phyloP scores from a whole-genome alignment of 129 eudicot species.

The Heracleum sosnowskyi region DNA sequence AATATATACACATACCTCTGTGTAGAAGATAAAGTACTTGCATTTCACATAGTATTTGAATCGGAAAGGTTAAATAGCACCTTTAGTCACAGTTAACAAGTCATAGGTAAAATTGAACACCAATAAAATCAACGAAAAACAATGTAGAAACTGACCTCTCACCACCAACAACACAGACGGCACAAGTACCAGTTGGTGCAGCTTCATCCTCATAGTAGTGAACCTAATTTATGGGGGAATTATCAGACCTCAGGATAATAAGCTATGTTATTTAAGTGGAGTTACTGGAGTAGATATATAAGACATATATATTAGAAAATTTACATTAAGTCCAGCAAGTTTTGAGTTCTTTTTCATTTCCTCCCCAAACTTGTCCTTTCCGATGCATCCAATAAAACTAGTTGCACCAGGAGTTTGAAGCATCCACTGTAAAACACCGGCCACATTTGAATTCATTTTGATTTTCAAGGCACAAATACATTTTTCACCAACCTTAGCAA shows the following conservation, averaged over 20 bases:
- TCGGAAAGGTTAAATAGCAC: background rate
- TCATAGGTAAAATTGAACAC: background rate
- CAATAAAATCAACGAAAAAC: background rate
- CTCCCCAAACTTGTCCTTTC: conserved; percentile 95
- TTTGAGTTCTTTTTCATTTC: conserved; percentile 71
- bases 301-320: background rate
- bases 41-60: background rate
- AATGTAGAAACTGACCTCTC: conserved; percentile 61
- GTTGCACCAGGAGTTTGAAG: conserved; percentile 93
- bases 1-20: background rate
- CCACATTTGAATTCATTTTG: background rate
- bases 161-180: conserved; percentile 86
- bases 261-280: background rate
- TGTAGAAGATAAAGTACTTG: background rate
- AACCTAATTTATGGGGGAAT: conserved; percentile 34
- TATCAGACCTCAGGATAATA: background rate
- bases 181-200: conserved; percentile 92
- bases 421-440: conserved; percentile 62
- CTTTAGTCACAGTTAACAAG: background rate
- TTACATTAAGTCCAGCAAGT: conserved; percentile 72
- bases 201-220: conserved; percentile 78
- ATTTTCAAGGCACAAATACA: background rate
- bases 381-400: conserved; percentile 82
- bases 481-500: background rate
- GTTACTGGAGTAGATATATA: too few relatives aligned